Percentiles rank a stretch among this genome's conserved stretches.
These are phyloP conservation scores for Periglandula ipomoeae DNA, from an alignment of 2,329 filamentous ascomycete species.

Conservation along the genomic window DNA sequence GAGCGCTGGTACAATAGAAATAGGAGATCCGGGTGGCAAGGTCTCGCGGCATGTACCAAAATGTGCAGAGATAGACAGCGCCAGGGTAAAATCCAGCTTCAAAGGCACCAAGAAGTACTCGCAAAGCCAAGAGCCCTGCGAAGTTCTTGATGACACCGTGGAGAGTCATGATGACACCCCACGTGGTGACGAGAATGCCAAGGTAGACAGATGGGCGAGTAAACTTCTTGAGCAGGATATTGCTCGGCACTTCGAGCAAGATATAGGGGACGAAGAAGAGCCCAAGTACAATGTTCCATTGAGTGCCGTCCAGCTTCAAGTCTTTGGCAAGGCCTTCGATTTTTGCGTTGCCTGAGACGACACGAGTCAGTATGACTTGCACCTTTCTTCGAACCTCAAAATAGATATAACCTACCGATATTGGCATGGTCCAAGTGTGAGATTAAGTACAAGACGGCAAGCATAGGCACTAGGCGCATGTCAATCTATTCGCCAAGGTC, in stretches of 20 bases:
- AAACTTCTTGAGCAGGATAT: conserved; percentile 54
- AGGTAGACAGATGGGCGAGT: conserved; percentile 53
- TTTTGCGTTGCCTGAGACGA: conserved; percentile 33
- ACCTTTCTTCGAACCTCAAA: neutral
- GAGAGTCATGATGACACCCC: conserved; percentile 19
- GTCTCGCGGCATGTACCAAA: conserved; percentile 23
- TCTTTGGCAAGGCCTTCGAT: conserved; percentile 29
- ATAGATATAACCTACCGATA: conserved; percentile 13
- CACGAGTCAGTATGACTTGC: neutral
- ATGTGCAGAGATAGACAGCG: conserved; percentile 18
- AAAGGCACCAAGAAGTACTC: conserved; percentile 21
- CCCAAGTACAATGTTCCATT: conserved; percentile 47
- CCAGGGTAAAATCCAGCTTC: conserved; percentile 26
- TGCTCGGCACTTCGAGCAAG: conserved; percentile 53
- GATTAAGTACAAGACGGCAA: conserved; percentile 49
- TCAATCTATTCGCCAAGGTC: conserved; percentile 11
- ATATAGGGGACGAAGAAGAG: conserved; percentile 54
- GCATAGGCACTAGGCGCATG: conserved; percentile 28
- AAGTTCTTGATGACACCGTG: conserved; percentile 19
- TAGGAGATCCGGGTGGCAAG: conserved; percentile 16
- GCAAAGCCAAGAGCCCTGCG: conserved; percentile 16
- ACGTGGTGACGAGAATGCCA: conserved; percentile 51
- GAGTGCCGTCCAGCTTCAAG: conserved; percentile 38
- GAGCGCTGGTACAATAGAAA: conserved; percentile 16
- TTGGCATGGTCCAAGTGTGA: conserved; percentile 49